Evolutionary conservation across 768 basidiomycete genomes (phyloP).

Genomic region (Chalciporus sphaerocephalus): DNA sequence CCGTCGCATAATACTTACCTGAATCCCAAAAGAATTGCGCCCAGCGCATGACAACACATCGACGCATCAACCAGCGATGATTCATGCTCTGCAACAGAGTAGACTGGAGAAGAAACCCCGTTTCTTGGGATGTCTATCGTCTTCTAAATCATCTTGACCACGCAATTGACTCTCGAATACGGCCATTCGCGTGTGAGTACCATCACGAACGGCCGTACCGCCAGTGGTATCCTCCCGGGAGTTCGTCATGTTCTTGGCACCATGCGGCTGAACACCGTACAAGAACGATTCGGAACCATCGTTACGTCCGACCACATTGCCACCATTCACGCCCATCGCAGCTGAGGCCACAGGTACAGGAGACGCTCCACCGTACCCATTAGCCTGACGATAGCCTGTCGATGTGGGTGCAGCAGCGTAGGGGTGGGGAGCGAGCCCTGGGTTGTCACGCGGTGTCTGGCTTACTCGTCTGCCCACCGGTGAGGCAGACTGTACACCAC

Average conservation of each 20-base stretch:
- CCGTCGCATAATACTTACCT: slow-evolving; percentile 15
- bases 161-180: slow-evolving; percentile 68
- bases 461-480: slow-evolving; percentile 66
- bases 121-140: slow-evolving; percentile 60
- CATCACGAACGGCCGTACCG: slow-evolving; percentile 33
- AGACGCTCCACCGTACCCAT: slow-evolving; percentile 55
- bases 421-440: slow-evolving; percentile 58
- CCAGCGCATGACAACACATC: slow-evolving; percentile 26
- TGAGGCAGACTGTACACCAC: slow-evolving; percentile 62
- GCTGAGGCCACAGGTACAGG: slow-evolving; percentile 36
- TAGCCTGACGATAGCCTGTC: slow-evolving; percentile 48
- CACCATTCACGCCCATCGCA: slow-evolving; percentile 36
- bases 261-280: slow-evolving; percentile 49
- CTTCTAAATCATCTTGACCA: slow-evolving; percentile 55
- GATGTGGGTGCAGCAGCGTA: slow-evolving; percentile 64
- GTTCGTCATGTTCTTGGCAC: slow-evolving; percentile 46
- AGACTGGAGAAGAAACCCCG: slow-evolving; percentile 59
- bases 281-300: slow-evolving; percentile 67
- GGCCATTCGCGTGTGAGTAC: slow-evolving; percentile 47
- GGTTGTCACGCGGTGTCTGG: slow-evolving; percentile 51
- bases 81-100: slow-evolving; percentile 66
- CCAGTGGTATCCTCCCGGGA: slow-evolving; percentile 53
- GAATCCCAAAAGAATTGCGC: slow-evolving; percentile 25
- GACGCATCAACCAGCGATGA: slow-evolving; percentile 23
- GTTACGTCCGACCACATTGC: slow-evolving; percentile 38